Percentiles rank a stretch among this genome's conserved stretches.
Conservation (phyloP, 1,139 yeast species). For the Candida tetrigidarum region DNA sequence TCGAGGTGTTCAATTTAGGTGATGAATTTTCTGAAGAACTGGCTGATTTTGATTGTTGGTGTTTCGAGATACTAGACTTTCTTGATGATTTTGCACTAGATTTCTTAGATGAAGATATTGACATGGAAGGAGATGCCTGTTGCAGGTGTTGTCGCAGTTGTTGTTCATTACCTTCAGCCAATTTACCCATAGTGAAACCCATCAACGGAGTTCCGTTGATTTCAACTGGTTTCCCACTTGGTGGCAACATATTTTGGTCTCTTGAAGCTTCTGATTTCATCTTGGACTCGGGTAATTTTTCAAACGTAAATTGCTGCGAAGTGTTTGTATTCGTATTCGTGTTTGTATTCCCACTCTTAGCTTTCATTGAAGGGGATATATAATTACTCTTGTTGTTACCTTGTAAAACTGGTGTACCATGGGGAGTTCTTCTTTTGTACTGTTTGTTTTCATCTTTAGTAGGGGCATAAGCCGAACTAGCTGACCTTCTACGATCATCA, state of each 20-base stretch:
- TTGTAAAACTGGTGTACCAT: conserved; percentile 49
- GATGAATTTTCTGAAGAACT: conserved; percentile 24
- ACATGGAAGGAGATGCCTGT: not conserved
- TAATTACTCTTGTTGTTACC: conserved; percentile 27
- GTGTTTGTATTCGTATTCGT: not conserved
- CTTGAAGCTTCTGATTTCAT: conserved; percentile 17
- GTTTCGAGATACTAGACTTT: conserved; percentile 10
- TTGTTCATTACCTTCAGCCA: conserved; percentile 38
- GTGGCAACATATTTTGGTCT: conserved; percentile 36
- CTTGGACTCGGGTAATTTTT: conserved; percentile 42
- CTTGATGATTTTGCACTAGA: conserved; percentile 9
- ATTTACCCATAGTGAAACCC: conserved; percentile 54
- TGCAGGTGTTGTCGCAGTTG: too few species aligned
- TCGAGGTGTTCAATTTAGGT: conserved; percentile 18
- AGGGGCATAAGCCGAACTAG: conserved; percentile 33
- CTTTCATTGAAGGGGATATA: conserved; percentile 20
- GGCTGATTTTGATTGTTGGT: conserved; percentile 14
- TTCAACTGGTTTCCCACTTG: conserved; percentile 28
- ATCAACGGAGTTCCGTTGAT: conserved; percentile 32
- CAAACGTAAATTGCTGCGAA: conserved; percentile 20
- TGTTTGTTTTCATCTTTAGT: conserved; percentile 14
- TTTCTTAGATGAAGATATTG: conserved; percentile 2
- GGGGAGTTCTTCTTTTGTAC: conserved; percentile 49
- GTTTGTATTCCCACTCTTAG: conserved; percentile 10
- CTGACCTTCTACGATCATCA: conserved; percentile 37